Evolutionary conservation across 208 protist species (phyloP), one percentile per base, ranked within the genome.

Genomic region (Trypanosoma platydactyli): DNA sequence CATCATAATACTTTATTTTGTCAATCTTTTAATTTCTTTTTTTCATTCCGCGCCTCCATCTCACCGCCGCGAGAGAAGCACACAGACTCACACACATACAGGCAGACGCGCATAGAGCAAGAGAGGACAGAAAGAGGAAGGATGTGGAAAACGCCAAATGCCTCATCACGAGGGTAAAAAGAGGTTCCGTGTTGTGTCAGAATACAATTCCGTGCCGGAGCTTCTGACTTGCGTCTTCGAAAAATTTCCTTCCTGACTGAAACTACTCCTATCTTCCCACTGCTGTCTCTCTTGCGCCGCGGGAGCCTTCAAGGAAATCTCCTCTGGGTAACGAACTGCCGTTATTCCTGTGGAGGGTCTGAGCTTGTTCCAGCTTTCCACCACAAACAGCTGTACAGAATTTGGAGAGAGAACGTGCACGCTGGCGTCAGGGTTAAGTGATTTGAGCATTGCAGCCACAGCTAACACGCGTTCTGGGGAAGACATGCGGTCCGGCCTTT

Each of bases 381-480:
- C 87, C 20, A 88, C 71, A 0, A 71, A 48, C 45, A 91, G 69
- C 59, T 91, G 87, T 11, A 77, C 54, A 3, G 38, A 25, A 62
- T 80, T 86, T 24, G 80, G 77, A 27, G 84, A 89, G 16, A 96
- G 63, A 9, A 96, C 67, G 59, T 96, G 90, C 35, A 96, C 77
- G 30, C 81, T 79, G 4, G 81, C 59, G 48, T 94, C 87, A n/a
- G 85, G 83, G 66, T 94, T 96, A 25, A 96, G 75, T 33, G 80
- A 77, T 57, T 96, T 94, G 5, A 96, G 70, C 90, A 96, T 96
- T 12, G 77, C 81, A 15, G 87, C 90, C 24, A 94, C 90, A 12
- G 90, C 79, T 22, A 89, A 66, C 16, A 92, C 87, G 15, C 86
- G 78, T 63, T 93, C 85, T 4, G 80, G 71, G 1, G 86, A 84